Evolutionary conservation across 176 grass and related monocot species (phyloP), one percentile per base, ranked within the genome.

Genomic region (Oryza glaberrima): DNA sequence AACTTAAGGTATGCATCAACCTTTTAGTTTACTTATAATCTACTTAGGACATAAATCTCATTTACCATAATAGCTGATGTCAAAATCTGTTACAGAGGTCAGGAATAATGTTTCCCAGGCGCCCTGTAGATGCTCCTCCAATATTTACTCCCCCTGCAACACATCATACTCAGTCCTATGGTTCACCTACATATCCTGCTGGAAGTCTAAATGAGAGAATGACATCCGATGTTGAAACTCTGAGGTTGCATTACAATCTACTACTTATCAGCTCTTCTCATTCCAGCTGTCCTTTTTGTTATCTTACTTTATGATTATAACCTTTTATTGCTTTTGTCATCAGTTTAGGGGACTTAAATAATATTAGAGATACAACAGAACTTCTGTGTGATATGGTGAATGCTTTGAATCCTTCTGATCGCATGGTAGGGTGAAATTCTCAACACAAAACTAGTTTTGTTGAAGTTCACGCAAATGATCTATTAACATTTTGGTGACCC

Each of bases 321-420:
- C 76, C 4, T 40, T 48, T 64, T 44, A 25, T 78, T 19, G 81
- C 10, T 65, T 72, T 52, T 65, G 49, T 14, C 71, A 54, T 82
- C 89, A 99, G 97, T 92, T 76, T 91, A 77, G 87, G 80, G 61
- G 94, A 94, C 72, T 88, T 99, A 72, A 82, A 92, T 76, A 87
- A 90, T 81, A 99, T 99, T 77, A 89, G 79, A 74, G 88, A 85
- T 84, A 81, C 87, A 41, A 87, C 81, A 71, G 96, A 96, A 75
- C 79, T 99, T 34, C 82, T 99, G 60, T 87, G 30, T 87, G 97
- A 99, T 46, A 99, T 99, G 97, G 52, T 99, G 76, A 91, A 89
- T 43, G 94, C 91, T 87, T 83, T 92, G 76, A 92, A 96, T 76
- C 94, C 97, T 67, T 13, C 80, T 80, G 90, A 99, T 86, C 88